Percentiles rank a stretch among this genome's conserved stretches.
Conservation (phyloP, 1,284 basidiomycete species). For the Sporisorium sorghi region DNA sequence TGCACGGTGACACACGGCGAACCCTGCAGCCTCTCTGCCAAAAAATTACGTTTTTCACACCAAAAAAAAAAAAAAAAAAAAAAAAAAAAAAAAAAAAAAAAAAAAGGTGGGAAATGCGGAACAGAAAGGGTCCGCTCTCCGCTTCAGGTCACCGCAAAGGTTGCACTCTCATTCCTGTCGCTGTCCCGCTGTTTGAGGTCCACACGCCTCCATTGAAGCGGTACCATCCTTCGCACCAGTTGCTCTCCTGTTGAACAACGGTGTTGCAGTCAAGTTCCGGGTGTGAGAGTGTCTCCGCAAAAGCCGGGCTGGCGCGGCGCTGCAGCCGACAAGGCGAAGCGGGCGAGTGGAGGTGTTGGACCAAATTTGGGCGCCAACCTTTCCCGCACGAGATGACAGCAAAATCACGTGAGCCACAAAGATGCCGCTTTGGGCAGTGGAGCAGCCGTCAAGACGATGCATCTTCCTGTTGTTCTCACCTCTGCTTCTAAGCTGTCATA, state of each 20-base stretch:
- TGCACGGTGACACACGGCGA: conserved; percentile 8
- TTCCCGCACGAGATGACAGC: conserved; percentile 1
- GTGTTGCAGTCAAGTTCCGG: too few relatives aligned
- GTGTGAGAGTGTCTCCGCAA: too few relatives aligned
- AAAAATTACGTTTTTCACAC: not conserved
- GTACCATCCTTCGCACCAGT: too few relatives aligned
- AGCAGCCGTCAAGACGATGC: not conserved
- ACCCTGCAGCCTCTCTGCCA: not conserved
- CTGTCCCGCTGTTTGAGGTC: not conserved
- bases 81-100: too few relatives aligned
- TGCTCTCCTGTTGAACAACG: too few relatives aligned
- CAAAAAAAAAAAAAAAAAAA: too few relatives aligned
- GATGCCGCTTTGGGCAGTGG: not conserved
- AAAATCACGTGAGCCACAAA: conserved; percentile 4
- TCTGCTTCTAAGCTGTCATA: not conserved
- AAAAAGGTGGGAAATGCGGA: not conserved
- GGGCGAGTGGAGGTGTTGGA: conserved; percentile 5
- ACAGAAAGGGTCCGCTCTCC: not conserved
- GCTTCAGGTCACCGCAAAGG: not conserved
- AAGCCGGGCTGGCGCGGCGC: too few relatives aligned
- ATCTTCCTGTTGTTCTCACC: too few relatives aligned
- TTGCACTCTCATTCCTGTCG: not conserved
- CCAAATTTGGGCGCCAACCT: not conserved
- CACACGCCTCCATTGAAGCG: too few relatives aligned
- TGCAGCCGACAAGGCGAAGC: too few relatives aligned